Evolutionary conservation across 2,329 filamentous ascomycete species (phyloP), one percentile per base, ranked within the genome.

Genomic region (Parascedosporium putredinis): DNA sequence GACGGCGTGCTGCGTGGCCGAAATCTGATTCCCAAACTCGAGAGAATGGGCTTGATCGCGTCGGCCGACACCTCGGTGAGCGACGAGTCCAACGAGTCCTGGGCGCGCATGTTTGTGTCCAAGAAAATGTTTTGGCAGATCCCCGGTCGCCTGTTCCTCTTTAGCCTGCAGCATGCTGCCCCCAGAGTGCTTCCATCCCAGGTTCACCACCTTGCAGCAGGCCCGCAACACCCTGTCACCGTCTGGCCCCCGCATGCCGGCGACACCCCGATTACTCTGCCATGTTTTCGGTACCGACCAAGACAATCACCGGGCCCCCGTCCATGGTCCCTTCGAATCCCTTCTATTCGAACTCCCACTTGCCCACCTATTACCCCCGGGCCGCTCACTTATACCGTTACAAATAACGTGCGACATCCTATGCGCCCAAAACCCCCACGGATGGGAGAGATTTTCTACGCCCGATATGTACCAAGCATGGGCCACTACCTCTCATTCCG

Each of bases 401-500:
- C 87, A 2, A 81, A 88, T 61, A 78, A 83, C 52, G 72, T 90
- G 43, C 83, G 89, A 0, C 93, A 98, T 61, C 93, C 93, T 0
- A 71, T 94, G 38, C 81, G 93, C 0, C 85, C 88, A 1, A 95
- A 94, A 62, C 89, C 91, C 0, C 88, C 89, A 1, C 82, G 87
- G 2, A 89, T 95, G 73, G 89, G 89, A 12, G 88, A 96, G 59
- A 81, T 87, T 0, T 91, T 98, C 59, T 98, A 98, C 64, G 84
- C 83, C 0, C 84, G 93, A 49, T 95, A 84, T 62, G 74, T 97
- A 14, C 88, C 88, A 0, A 91, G 84, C 44, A 70, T 90, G 2
- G 79, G 79, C 5, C 87, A 94, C 62, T 95, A 90, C 56, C 75
- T 98, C 7, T 90, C 88, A 0, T 94, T 98, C 67, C 83, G 93